A percentile compares a stretch with the other conserved stretches of the same genome.
These are phyloP conservation scores for Entoloma clypeatum DNA, from an alignment of 1,284 basidiomycete species.

Conservation along the genomic window DNA sequence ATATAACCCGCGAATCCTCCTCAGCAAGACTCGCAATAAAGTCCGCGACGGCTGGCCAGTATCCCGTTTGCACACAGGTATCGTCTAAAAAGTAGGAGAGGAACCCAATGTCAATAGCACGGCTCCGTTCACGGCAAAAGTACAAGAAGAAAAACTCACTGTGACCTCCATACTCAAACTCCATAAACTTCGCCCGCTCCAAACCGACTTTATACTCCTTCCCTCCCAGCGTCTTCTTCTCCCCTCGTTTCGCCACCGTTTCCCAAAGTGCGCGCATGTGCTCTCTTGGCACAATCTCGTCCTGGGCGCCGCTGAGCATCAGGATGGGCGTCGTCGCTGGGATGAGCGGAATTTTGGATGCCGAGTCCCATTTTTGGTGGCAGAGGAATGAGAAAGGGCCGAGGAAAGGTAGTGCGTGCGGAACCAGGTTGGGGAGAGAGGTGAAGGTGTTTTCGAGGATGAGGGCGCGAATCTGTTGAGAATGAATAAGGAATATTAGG, in stretches of 20 bases:
- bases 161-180: conserved; percentile 65
- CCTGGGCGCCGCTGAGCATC: conserved; percentile 76
- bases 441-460: conserved; percentile 94
- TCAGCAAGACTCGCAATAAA: conserved; percentile 45
- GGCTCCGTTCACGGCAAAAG: conserved; percentile 2
- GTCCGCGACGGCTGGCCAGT: conserved; percentile 59
- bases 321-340: conserved; percentile 76
- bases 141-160: conserved; percentile 43
- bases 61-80: conserved; percentile 63
- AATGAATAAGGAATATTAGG: background rate
- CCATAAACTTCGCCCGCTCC: conserved; percentile 53
- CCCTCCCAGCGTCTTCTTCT: conserved; percentile 35
- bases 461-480: conserved; percentile 60
- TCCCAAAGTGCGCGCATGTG: conserved; percentile 84
- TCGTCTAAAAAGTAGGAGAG: conserved; percentile 55
- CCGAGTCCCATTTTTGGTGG: conserved; percentile 89
- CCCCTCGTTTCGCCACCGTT: conserved; percentile 49
- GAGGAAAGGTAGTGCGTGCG: conserved; percentile 77
- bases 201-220: conserved; percentile 40
- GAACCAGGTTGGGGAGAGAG: conserved; percentile 77
- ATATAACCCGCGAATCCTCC: background rate
- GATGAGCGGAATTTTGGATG: conserved; percentile 65
- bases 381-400: conserved; percentile 79
- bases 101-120: conserved; percentile 3
- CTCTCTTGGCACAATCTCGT: conserved; percentile 81